Evolutionary conservation across 1,139 yeast species (phyloP), one percentile per base, ranked within the genome.

Genomic region (Protomyces arabidopsidicola): DNA sequence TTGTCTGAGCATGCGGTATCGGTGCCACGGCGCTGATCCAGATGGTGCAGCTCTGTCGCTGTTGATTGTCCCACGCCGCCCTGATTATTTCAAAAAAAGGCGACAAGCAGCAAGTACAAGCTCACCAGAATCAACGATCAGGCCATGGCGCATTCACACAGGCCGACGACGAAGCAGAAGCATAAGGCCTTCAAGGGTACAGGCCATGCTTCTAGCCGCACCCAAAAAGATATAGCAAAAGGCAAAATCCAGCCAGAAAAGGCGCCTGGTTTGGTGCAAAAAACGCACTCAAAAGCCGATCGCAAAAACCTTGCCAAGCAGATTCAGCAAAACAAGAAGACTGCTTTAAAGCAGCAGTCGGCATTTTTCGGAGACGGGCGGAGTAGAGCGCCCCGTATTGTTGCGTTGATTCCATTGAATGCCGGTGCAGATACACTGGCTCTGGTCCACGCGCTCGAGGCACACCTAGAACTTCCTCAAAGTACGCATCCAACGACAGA

Each of bases 191-290:
- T 90, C 81, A 91, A 91, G 73, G 48, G 48, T 3, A 85, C 96
- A 5, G 87, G 85, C 72, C 98, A 91, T 78, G 84, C 97, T 24
- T 83, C 95, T 6, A 91, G 91, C 73, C 88, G 96, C 63, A 84
- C 90, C 62, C 75, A 90, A 71, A 91, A 90, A 73, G 87, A 88
- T 69, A 80, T 82, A 66, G 79, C 79, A 70, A 90, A 90, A 74
- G 71, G 69, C 64, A 90, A 90, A 75, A 90, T 93, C 45, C 98
- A 91, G 72, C 55, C 88, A 86, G 71, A 76, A 83, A 77, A 71
- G 76, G 78, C 31, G 71, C 74, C 66, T 81, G 78, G 72, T 79
- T 75, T 58, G 65, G 57, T 64, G 55, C 48, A 70, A 68, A 60
- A 69, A 69, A 52, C 74, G 72, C 61, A 70, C 67, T 78, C 86